These are phyloP conservation scores for Zymoseptoria tritici DNA, from an alignment of 2,329 filamentous ascomycete genomes.

Conservation along the genomic window DNA sequence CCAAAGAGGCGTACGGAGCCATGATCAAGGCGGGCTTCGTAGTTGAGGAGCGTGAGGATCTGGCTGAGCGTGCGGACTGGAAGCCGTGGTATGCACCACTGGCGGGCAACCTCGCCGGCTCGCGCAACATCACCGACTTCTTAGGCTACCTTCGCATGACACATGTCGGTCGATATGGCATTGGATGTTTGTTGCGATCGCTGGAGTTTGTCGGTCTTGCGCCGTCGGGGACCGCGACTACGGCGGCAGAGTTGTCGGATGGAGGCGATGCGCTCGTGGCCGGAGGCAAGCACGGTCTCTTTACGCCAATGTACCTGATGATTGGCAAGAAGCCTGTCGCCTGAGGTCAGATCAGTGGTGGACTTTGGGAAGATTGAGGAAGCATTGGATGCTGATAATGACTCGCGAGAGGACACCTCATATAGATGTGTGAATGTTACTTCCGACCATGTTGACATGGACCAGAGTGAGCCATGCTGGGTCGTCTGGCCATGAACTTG, in stretches of 20 bases:
- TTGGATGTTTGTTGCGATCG: slow-evolving; percentile 68
- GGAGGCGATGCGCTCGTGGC: slow-evolving; percentile 82
- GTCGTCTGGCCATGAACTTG: not conserved
- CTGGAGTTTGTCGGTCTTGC: slow-evolving; percentile 70
- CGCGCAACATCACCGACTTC: slow-evolving; percentile 68
- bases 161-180: slow-evolving; percentile 65
- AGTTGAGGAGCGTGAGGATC: slow-evolving; percentile 74
- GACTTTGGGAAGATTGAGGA: not conserved
- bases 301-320: slow-evolving; percentile 98
- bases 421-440: not conserved
- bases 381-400: not conserved
- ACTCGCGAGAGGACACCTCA: not conserved
- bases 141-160: slow-evolving; percentile 86
- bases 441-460: not conserved
- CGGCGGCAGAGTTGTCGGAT: slow-evolving; percentile 74
- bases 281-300: slow-evolving; percentile 79
- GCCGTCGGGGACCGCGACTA: slow-evolving; percentile 83
- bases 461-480: not conserved
- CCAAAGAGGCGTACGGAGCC: slow-evolving; percentile 71
- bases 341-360: not conserved
- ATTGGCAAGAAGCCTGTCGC: slow-evolving; percentile 70
- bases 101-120: slow-evolving; percentile 75
- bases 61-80: slow-evolving; percentile 66
- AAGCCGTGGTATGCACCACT: slow-evolving; percentile 94
- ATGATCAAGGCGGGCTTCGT: slow-evolving; percentile 85